These are phyloP conservation scores for Picea glauca DNA, from an alignment of 75 land plant genomes.

Conservation along the genomic window DNA sequence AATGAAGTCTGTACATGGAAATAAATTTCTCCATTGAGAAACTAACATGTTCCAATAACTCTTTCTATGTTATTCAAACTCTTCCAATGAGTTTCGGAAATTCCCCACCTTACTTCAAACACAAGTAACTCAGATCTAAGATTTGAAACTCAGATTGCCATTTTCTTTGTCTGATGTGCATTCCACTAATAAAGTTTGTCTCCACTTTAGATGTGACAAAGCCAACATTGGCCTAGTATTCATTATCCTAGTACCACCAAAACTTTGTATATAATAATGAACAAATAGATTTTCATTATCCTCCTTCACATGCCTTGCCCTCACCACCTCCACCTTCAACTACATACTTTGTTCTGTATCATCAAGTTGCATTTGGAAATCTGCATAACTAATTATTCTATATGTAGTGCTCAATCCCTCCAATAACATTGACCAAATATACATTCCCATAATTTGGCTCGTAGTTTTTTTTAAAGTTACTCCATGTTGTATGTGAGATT, in stretches of 20 bases:
- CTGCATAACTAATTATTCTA: constrained; percentile 9
- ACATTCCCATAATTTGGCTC: constrained; percentile 48
- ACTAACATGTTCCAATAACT: constrained; percentile 12
- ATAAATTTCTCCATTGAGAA: constrained; percentile 14
- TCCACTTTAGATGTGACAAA: background rate
- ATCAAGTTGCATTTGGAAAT: background rate
- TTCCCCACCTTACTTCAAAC: constrained; percentile 35
- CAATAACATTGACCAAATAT: constrained; percentile 61
- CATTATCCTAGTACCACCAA: background rate
- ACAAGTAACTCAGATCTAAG: constrained; percentile 17
- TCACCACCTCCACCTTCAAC: background rate
- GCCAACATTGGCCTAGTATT: background rate
- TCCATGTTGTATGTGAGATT: constrained; percentile 52
- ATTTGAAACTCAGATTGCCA: background rate
- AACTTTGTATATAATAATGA: background rate
- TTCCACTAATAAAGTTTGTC: constrained; percentile 23
- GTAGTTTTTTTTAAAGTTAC: constrained; percentile 61
- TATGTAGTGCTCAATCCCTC: constrained; percentile 75
- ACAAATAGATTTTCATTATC: background rate
- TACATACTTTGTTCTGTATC: background rate
- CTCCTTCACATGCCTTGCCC: background rate
- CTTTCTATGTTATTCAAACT: constrained; percentile 30
- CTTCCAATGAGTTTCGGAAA: constrained; percentile 30
- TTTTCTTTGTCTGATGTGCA: constrained; percentile 5
- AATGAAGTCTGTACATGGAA: too few relatives aligned